phyloP scores from a whole-genome alignment of 805 yeast genomes.

The Saccharomycopsis fibuligera region DNA sequence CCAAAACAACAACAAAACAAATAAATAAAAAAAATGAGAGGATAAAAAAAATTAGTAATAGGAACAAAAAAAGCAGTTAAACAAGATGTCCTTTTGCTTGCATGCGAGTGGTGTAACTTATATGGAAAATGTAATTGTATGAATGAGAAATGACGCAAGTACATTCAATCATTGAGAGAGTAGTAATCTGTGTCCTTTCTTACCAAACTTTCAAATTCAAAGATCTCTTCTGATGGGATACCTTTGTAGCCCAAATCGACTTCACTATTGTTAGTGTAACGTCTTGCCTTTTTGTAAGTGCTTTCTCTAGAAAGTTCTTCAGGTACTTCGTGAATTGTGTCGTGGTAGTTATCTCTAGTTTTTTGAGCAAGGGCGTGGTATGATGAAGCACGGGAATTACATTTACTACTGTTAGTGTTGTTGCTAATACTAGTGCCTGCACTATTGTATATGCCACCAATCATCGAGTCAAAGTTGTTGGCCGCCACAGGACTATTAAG shows the following conservation, averaged over 20 bases:
- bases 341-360: slow-evolving; percentile 2
- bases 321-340: slow-evolving; percentile 10
- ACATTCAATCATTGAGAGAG: neutral
- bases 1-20: too few species aligned
- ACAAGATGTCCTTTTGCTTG: too few species aligned
- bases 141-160: neutral
- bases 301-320: too few species aligned
- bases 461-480: neutral
- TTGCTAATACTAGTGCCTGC: neutral
- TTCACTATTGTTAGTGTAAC: too few species aligned
- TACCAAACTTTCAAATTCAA: slow-evolving; percentile 5
- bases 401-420: neutral
- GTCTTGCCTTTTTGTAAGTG: too few species aligned
- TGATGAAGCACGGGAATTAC: neutral
- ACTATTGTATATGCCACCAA: neutral
- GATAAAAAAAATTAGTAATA: too few species aligned
- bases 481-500: too few species aligned
- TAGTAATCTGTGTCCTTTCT: neutral
- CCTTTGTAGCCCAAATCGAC: too few species aligned
- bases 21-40: too few species aligned
- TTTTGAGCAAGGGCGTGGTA: neutral
- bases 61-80: too few species aligned
- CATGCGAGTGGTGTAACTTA: too few species aligned
- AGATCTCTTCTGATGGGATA: too few species aligned
- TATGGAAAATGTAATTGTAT: neutral